Evolutionary conservation across 2,329 filamentous ascomycete species (phyloP), one percentile per base, ranked within the genome.

Genomic region (Fusarium protoensiforme): DNA sequence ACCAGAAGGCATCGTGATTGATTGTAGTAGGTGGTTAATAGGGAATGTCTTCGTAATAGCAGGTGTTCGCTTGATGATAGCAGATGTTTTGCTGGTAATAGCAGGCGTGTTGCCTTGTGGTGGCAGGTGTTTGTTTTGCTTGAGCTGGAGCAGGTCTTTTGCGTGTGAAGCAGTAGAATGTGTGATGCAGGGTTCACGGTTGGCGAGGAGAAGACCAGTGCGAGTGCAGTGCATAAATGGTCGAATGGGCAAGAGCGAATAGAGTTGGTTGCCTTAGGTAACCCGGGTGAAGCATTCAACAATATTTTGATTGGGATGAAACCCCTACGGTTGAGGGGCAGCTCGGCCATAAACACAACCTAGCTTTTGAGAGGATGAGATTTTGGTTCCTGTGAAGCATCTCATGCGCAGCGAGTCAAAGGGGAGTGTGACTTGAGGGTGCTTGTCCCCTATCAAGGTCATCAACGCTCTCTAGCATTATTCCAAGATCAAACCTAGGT

Each of bases 1-100:
- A 2, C 60, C 57, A 5, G 63, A 71, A 27, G 64, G 51, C 75
- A 78, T 79, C 24, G 59, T 69, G 63, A 22, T 10, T 59, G 64
- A 57, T 38, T 61, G 39, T 14, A 9, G 36, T 29, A 4, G 2
- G 29, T 11, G 7, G 16, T 20, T 18, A 27, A 22, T 27, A 48
- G 22, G 43, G 22, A 18, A 18, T 14, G 8, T 27, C 20, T 43
- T 31, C 5, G 27, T 8, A 16, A n/a, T 51, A 20, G 29, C 13
- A 33, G n/a, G 38, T 20, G 39, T 22, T 31, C 24, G 46, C n/a
- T 54, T 22, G 29, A 14, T 7, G 13, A 33, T 54, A 22, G 20
- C 14, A 24, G 10, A 7, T 48, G 22, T 24, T 24, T 24, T 24
- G 24, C 24, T 24, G 24, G 24, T 24, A 24, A 24, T n/a, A n/a